Evolutionary conservation across 2,329 filamentous ascomycete genomes (phyloP).

Genomic region (Botrytis medusae): DNA sequence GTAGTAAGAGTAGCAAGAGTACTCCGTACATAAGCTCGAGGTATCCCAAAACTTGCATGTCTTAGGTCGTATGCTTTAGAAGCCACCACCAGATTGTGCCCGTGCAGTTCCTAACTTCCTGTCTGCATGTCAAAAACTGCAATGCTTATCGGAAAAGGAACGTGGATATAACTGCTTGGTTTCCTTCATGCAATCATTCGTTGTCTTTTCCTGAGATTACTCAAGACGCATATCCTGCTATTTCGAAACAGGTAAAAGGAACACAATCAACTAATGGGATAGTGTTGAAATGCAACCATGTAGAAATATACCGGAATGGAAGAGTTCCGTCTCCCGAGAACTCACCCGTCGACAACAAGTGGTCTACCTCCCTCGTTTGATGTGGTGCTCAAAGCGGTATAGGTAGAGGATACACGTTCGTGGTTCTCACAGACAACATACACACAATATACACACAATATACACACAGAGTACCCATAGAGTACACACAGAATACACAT

Average conservation of each 20-base stretch:
- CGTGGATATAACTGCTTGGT: conserved; percentile 17
- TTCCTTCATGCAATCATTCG: conserved; percentile 12
- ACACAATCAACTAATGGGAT: not conserved
- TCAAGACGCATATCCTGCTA: not conserved
- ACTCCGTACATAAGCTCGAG: not conserved
- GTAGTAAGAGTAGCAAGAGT: not conserved
- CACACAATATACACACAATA: too few species aligned
- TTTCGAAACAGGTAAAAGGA: not conserved
- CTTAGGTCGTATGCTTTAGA: not conserved
- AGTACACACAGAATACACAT: too few species aligned
- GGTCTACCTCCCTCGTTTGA: not conserved
- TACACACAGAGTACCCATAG: too few species aligned
- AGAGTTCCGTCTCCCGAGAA: not conserved
- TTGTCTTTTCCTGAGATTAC: not conserved
- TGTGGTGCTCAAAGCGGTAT: not conserved
- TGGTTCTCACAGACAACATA: not conserved
- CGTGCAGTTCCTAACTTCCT: not conserved
- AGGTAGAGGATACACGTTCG: too few species aligned
- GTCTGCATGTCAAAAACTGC: not conserved
- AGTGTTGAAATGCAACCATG: not conserved
- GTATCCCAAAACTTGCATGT: conserved; percentile 2
- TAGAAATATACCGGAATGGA: not conserved
- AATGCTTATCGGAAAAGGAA: conserved; percentile 13
- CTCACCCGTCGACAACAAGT: not conserved
- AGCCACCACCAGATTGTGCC: conserved; percentile 6